A percentile compares a stretch with the other conserved stretches of the same genome.
Conservation (phyloP, 2,329 filamentous ascomycete genomes). For the Sarocladium kiliense region DNA sequence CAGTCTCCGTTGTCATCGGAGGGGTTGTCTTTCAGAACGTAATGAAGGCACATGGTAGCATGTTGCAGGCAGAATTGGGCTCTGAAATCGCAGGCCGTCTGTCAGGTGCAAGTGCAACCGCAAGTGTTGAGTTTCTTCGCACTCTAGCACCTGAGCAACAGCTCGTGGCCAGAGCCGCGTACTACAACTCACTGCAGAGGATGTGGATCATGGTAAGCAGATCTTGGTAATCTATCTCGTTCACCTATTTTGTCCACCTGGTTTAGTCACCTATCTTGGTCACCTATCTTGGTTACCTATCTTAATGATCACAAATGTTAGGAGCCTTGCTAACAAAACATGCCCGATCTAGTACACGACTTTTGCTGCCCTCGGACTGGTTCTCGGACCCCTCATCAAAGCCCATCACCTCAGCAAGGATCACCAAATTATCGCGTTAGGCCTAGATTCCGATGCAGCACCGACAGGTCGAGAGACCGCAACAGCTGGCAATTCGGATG, state of each 20-base stretch:
- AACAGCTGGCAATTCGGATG: not conserved
- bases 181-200: slow-evolving; percentile 17
- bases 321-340: not conserved
- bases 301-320: too few species aligned
- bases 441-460: not conserved
- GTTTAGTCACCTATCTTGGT: too few species aligned
- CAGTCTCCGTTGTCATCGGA: slow-evolving; percentile 54
- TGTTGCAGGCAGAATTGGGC: slow-evolving; percentile 41
- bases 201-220: slow-evolving; percentile 27
- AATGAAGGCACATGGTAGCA: slow-evolving; percentile 28
- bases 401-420: slow-evolving; percentile 9
- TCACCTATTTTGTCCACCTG: too few species aligned
- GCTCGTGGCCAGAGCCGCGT: slow-evolving; percentile 18
- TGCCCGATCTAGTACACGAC: slow-evolving; percentile 8
- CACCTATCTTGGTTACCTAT: too few species aligned
- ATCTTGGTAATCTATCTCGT: too few species aligned
- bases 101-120: slow-evolving; percentile 48
- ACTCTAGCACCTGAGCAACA: slow-evolving; percentile 16
- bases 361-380: slow-evolving; percentile 4
- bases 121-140: slow-evolving; percentile 49
- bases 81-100: slow-evolving; percentile 40
- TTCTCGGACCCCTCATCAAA: slow-evolving; percentile 5
- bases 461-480: not conserved
- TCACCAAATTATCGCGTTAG: slow-evolving; percentile 5
- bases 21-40: slow-evolving; percentile 31